phyloP scores from a whole-genome alignment of 116 monocot species.

The Dioscorea cayenensis region DNA sequence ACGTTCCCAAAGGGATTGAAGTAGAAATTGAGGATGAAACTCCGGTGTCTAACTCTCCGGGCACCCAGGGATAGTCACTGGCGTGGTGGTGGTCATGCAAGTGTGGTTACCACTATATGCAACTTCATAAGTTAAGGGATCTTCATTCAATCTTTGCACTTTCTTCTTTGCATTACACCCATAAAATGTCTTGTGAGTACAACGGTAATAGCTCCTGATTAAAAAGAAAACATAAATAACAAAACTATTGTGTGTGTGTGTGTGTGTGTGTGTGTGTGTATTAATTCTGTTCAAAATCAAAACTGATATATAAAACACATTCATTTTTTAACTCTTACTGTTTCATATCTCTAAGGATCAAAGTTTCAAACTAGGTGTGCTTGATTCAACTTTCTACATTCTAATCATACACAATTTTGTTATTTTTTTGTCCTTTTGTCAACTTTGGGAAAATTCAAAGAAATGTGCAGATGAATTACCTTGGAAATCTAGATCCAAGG shows the following conservation, averaged over 20 bases:
- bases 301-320: no score
- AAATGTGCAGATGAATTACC: constrained; percentile 24
- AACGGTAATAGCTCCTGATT: constrained; percentile 65
- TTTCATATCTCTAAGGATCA: no score
- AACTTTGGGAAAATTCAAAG: no score
- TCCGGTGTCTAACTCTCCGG: not conserved
- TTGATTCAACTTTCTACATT: no score
- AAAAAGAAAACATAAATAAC: no score
- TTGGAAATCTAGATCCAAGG: constrained; percentile 49
- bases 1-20: constrained; percentile 25
- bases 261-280: no score
- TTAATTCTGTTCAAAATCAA: no score
- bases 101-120: constrained; percentile 54
- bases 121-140: constrained; percentile 59
- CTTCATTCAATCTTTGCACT: constrained; percentile 68
- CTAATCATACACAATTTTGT: no score
- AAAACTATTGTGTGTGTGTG: no score
- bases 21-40: constrained; percentile 1
- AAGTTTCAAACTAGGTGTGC: no score
- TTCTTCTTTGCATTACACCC: constrained; percentile 85
- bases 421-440: not conserved
- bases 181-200: constrained; percentile 85
- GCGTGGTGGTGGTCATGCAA: constrained; percentile 56
- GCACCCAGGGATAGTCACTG: constrained; percentile 25
- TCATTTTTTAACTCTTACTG: no score